Percentiles rank a stretch among this genome's conserved stretches.
Evolutionary conservation across 2,329 filamentous ascomycete genomes (phyloP).

Genomic region (Zasmidium angulare): DNA sequence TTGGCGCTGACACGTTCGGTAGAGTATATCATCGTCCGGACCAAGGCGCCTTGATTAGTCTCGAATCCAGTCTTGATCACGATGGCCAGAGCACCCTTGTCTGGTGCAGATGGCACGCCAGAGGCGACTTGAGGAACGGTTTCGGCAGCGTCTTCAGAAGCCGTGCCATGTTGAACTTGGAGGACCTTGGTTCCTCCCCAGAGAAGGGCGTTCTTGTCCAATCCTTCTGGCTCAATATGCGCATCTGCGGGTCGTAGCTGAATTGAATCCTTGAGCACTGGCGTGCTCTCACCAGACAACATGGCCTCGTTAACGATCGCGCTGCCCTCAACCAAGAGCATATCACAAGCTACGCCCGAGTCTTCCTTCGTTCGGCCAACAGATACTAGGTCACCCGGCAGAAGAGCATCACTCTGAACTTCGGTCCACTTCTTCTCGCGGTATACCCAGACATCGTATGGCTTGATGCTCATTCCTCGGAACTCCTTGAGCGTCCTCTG

Average conservation of each 20-base stretch:
- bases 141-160: conserved; percentile 64
- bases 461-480: conserved; percentile 99
- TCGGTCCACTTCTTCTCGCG: conserved; percentile 85
- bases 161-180: conserved; percentile 85
- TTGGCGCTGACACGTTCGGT: conserved; percentile 98
- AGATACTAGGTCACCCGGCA: conserved; percentile 91
- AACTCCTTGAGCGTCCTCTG: conserved; percentile 95
- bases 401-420: conserved; percentile 82
- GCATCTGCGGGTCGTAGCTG: conserved; percentile 84
- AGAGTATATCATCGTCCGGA: conserved; percentile 99
- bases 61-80: conserved; percentile 98
- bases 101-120: conserved; percentile 79
- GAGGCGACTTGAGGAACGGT: conserved; percentile 66
- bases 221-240: conserved; percentile 76
- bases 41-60: conserved; percentile 94
- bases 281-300: conserved; percentile 97
- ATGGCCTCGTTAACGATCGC: conserved; percentile 99
- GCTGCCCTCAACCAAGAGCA: conserved; percentile 90
- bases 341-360: conserved; percentile 93
- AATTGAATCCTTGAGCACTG: conserved; percentile 91
- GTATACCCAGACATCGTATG: conserved; percentile 91
- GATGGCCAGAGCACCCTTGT: conserved; percentile 89
- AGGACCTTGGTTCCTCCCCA: conserved; percentile 97
- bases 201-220: conserved; percentile 96
- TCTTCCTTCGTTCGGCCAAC: conserved; percentile 95